Evolutionary conservation across 371 early-diverging fungal genomes (phyloP), one percentile per base, ranked within the genome.

Genomic region (Funneliformis caledonium): DNA sequence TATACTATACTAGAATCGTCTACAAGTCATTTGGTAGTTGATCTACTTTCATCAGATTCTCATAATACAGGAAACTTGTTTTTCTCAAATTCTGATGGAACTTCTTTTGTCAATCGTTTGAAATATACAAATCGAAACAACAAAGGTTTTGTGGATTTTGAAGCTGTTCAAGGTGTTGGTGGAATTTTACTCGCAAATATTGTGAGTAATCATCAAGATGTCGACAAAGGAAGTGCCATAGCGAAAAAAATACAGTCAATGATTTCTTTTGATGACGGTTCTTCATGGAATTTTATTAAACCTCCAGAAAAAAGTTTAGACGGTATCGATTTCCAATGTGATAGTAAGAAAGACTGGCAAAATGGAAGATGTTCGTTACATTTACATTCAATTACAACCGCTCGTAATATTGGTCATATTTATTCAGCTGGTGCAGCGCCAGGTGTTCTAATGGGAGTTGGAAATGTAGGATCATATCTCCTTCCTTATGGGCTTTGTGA

Each of bases 191-290:
- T 97, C 3, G 94, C 95, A 60, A 98, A 98, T 79, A 83, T 92
- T 31, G 94, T 97, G 4, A 80, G 85, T 59, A 95, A 96, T 83
- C 92, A 92, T 86, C 83, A 91, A 50, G 88, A 92, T 12, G 83
- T 91, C 0, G 85, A 85, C 6, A 61, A 81, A 5, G 83, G 81
- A 43, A 83, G 85, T 22, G 79, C 82, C 12, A 77, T 72, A 4
- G 82, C 84, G 22, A 93, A 96, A 82, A 82, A 88, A 56, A 83
- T 97, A 48, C 91, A 88, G n/a, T 90, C 95, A 0, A 92, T 91
- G 45, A 95, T 98, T 72, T 94, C 97, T 42, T 97, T 95, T 82
- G 94, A 97, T 83, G 95, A 97, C 81, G 98, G 97, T 52, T 7
- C 67, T 9, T 82, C 81, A 59, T 93, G 91, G 93, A 75, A 77